Evolutionary conservation across 2,329 filamentous ascomycete species (phyloP).

Genomic region (Xylaria sp.): DNA sequence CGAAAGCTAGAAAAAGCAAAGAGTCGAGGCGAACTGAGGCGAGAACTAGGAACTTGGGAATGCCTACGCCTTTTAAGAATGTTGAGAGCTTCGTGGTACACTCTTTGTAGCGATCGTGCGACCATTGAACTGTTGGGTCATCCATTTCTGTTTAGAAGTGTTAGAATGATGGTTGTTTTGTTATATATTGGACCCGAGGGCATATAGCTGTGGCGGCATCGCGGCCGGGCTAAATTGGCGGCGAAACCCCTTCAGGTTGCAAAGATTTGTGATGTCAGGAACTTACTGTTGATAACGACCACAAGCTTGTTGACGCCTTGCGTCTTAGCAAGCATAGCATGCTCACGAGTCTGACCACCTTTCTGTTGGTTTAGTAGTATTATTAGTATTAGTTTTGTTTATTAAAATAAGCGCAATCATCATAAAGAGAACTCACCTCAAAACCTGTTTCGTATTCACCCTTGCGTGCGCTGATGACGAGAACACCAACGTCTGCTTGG

Average conservation of each 20-base stretch:
- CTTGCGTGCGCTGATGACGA: constrained; percentile 96
- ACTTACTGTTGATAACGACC: constrained; percentile 83
- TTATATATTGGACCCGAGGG: not conserved
- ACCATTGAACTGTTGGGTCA: constrained; percentile 96
- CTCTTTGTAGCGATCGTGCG: constrained; percentile 89
- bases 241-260: not conserved
- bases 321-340: constrained; percentile 97
- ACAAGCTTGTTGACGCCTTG: constrained; percentile 97
- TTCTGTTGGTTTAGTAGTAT: constrained; percentile 54
- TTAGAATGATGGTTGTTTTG: constrained; percentile 17
- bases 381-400: constrained; percentile 69
- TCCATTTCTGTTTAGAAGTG: constrained; percentile 77
- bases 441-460: constrained; percentile 99
- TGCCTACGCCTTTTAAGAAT: constrained; percentile 78
- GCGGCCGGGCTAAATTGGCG: not conserved
- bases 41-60: not conserved
- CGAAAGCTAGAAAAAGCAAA: not conserved
- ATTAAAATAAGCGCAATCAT: no score
- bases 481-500: constrained; percentile 91
- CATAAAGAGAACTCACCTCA: constrained; percentile 26
- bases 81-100: constrained; percentile 87
- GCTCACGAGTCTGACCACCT: constrained; percentile 95
- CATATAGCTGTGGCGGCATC: not conserved
- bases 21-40: not conserved
- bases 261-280: not conserved